Conservation (phyloP, 2,329 filamentous ascomycete genomes). For the Chlorencoelia australis region DNA sequence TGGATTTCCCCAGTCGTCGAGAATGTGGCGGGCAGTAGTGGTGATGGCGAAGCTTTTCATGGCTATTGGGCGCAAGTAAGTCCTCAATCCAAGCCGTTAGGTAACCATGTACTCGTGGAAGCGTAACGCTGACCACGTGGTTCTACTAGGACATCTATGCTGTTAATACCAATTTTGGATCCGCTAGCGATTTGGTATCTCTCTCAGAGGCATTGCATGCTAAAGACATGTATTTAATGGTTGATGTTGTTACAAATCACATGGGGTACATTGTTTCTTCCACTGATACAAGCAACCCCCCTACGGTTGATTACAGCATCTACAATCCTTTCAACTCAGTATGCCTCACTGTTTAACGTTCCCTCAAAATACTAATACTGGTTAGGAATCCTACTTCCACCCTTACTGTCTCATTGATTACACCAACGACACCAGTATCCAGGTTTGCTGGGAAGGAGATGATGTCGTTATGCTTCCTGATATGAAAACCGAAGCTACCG, state of each 20-base stretch:
- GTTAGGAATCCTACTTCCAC: slow-evolving; percentile 26
- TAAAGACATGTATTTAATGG: slow-evolving; percentile 37
- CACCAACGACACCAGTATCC: slow-evolving; percentile 24
- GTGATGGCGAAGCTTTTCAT: slow-evolving; percentile 33
- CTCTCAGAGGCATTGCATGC: slow-evolving; percentile 36
- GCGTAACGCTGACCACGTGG: no score
- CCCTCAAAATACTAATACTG: slow-evolving; percentile 7
- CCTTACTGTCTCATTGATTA: slow-evolving; percentile 28
- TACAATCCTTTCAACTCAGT: slow-evolving; percentile 32
- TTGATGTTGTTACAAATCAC: slow-evolving; percentile 42
- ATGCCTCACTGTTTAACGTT: background rate
- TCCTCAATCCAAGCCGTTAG: no score
- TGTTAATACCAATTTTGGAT: slow-evolving; percentile 40
- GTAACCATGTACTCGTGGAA: no score
- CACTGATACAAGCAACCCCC: no score
- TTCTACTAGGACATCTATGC: slow-evolving; percentile 38
- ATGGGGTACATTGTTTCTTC: slow-evolving; percentile 27
- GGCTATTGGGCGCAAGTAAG: slow-evolving; percentile 38
- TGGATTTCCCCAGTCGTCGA: slow-evolving; percentile 37
- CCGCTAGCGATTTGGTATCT: slow-evolving; percentile 35
- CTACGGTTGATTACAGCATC: slow-evolving; percentile 28
- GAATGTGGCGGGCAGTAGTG: slow-evolving; percentile 28
- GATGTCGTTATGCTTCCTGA: slow-evolving; percentile 23
- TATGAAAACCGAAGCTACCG: slow-evolving; percentile 21
- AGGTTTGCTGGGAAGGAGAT: slow-evolving; percentile 22